phyloP scores from a whole-genome alignment of 176 grass and related monocot species.

The Avena insularis region DNA sequence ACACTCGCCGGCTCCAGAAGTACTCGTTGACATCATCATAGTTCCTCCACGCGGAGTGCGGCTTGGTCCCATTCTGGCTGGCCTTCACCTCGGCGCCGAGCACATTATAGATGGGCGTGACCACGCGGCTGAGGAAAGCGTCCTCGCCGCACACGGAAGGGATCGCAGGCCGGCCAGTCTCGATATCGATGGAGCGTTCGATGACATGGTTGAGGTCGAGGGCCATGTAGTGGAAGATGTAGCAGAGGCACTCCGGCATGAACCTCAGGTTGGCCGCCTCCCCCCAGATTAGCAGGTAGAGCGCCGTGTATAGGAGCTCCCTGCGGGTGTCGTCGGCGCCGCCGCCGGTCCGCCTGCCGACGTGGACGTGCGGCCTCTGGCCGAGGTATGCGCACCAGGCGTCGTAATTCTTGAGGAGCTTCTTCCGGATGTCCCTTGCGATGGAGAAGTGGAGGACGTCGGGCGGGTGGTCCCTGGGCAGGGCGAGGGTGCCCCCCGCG shows the following conservation, averaged over 20 bases:
- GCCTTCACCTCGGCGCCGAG: constrained; percentile 63
- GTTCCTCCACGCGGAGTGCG: constrained; percentile 91
- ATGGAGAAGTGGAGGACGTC: constrained; percentile 64
- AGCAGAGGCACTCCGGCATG: constrained; percentile 91
- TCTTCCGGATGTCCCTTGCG: constrained; percentile 65
- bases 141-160: constrained; percentile 68
- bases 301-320: constrained; percentile 75
- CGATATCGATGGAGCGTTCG: constrained; percentile 54
- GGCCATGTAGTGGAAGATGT: constrained; percentile 93
- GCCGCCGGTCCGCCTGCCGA: constrained; percentile 19
- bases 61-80: constrained; percentile 74
- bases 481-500: neutral
- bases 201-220: constrained; percentile 78
- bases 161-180: constrained; percentile 43
- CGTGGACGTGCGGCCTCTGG: constrained; percentile 55
- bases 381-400: constrained; percentile 86
- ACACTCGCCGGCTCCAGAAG: constrained; percentile 80
- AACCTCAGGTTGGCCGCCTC: constrained; percentile 95
- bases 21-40: constrained; percentile 99
- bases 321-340: constrained; percentile 58
- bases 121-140: constrained; percentile 72
- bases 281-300: constrained; percentile 96
- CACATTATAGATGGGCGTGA: constrained; percentile 72
- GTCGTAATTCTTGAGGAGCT: constrained; percentile 83
- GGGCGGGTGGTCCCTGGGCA: constrained; percentile 44